Evolutionary conservation across 768 basidiomycete genomes (phyloP).

Genomic region (Mycena galopus): DNA sequence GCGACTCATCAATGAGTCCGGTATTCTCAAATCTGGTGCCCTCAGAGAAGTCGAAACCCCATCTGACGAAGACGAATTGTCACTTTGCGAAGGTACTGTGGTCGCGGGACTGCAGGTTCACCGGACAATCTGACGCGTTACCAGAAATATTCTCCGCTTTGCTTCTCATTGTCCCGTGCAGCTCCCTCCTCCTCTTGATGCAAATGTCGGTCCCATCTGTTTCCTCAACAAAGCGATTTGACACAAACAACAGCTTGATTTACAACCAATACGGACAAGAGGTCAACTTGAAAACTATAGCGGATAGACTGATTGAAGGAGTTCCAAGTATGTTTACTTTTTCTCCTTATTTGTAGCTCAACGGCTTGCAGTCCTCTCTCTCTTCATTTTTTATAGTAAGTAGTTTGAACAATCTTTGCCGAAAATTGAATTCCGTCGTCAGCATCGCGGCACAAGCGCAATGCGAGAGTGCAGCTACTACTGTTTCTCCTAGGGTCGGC

Average conservation of each 20-base stretch:
- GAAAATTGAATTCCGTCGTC: constrained; percentile 6
- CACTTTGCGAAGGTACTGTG: constrained; percentile 13
- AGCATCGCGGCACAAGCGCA: constrained; percentile 78
- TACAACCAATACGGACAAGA: constrained; percentile 82
- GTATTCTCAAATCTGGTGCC: constrained; percentile 50
- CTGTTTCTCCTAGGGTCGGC: constrained; percentile 71
- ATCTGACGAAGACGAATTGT: constrained; percentile 21
- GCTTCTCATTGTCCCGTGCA: constrained; percentile 78
- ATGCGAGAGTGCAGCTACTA: constrained; percentile 63
- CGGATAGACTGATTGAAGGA: constrained; percentile 52
- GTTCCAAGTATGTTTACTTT: constrained; percentile 75
- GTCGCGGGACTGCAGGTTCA: background rate
- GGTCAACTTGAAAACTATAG: constrained; percentile 53
- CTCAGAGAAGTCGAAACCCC: constrained; percentile 52
- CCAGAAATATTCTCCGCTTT: constrained; percentile 78
- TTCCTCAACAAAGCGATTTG: background rate
- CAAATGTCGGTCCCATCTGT: constrained; percentile 72
- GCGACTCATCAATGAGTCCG: constrained; percentile 78
- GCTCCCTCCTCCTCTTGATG: constrained; percentile 84
- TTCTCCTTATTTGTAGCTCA: constrained; percentile 13
- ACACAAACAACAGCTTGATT: constrained; percentile 65
- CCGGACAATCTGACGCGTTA: constrained; percentile 20
- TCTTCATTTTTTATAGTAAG: constrained; percentile 85
- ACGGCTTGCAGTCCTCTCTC: constrained; percentile 66
- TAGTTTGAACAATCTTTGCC: constrained; percentile 3